phyloP scores from a whole-genome alignment of 1,284 basidiomycete species.

The Papiliotrema terrestris region DNA sequence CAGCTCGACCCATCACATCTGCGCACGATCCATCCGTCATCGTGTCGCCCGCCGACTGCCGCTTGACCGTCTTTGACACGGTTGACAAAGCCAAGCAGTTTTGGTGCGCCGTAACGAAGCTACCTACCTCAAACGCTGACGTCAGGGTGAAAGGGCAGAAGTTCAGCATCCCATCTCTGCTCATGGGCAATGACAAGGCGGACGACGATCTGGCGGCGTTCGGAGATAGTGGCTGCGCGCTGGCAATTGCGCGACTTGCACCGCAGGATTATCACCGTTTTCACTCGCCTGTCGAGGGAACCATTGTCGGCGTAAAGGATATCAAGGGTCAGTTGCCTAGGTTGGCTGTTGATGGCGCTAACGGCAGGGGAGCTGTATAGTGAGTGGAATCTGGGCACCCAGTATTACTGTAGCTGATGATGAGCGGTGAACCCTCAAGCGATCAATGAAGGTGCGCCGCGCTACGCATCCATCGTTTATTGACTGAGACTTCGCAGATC shows the following conservation, averaged over 20 bases:
- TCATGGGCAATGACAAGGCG: slow-evolving; percentile 54
- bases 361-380: slow-evolving; percentile 40
- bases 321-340: slow-evolving; percentile 45
- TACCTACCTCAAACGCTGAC: not conserved
- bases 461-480: slow-evolving; percentile 5
- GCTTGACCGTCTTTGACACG: slow-evolving; percentile 65
- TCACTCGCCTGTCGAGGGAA: slow-evolving; percentile 69
- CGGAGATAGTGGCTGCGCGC: slow-evolving; percentile 21
- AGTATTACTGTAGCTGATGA: not conserved
- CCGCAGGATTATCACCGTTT: slow-evolving; percentile 83
- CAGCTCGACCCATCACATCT: slow-evolving; percentile 63
- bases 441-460: slow-evolving; percentile 58
- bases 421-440: slow-evolving; percentile 62
- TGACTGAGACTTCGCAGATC: slow-evolving; percentile 17
- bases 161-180: slow-evolving; percentile 64
- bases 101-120: slow-evolving; percentile 53
- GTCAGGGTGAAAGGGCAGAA: slow-evolving; percentile 68
- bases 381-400: slow-evolving; percentile 11
- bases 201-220: slow-evolving; percentile 28
- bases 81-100: slow-evolving; percentile 62
- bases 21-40: slow-evolving; percentile 57
- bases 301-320: slow-evolving; percentile 53
- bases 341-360: slow-evolving; percentile 7
- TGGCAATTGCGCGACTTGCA: slow-evolving; percentile 57
- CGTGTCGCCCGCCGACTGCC: slow-evolving; percentile 69